Evolutionary conservation across 257 asterid species (phyloP).

Genomic region (Solanum peruvianum): DNA sequence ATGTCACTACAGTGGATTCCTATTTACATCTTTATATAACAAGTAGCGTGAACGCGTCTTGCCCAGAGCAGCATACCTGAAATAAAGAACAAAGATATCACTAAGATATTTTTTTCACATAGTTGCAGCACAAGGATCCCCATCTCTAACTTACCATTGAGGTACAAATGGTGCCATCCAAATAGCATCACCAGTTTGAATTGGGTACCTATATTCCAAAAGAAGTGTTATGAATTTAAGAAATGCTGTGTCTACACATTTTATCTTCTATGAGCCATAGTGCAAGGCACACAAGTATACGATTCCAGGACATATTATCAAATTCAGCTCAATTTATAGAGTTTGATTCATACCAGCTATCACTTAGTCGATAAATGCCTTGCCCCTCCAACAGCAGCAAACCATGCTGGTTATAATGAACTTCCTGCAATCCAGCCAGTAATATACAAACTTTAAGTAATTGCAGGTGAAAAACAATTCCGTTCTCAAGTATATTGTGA

Average conservation of each 20-base stretch:
- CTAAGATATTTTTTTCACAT: background rate
- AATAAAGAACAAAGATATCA: background rate
- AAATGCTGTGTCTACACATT: background rate
- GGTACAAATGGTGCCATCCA: constrained; percentile 99
- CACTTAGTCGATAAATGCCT: constrained; percentile 87
- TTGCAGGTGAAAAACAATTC: background rate
- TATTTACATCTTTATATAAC: constrained; percentile 85
- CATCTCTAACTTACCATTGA: constrained; percentile 59
- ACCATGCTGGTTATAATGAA: constrained; percentile 94
- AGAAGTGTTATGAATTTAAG: background rate
- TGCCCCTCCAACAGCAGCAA: constrained; percentile 88
- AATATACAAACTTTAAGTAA: background rate
- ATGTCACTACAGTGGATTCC: constrained; percentile 44
- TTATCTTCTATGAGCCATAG: background rate
- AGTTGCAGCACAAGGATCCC: background rate
- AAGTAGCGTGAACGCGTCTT: constrained; percentile 69
- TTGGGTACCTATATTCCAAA: constrained; percentile 68
- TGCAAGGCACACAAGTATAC: background rate
- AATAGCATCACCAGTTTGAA: constrained; percentile 85
- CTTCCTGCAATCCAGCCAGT: constrained; percentile 52
- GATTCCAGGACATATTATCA: background rate
- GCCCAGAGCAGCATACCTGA: constrained; percentile 97
- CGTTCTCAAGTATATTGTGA: background rate
- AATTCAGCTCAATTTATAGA: background rate
- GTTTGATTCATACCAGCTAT: constrained; percentile 60